A percentile compares a stretch with the other conserved stretches of the same genome.
phyloP scores from a whole-genome alignment of 805 yeast genomes.

The Myxozyma nipponensis region DNA sequence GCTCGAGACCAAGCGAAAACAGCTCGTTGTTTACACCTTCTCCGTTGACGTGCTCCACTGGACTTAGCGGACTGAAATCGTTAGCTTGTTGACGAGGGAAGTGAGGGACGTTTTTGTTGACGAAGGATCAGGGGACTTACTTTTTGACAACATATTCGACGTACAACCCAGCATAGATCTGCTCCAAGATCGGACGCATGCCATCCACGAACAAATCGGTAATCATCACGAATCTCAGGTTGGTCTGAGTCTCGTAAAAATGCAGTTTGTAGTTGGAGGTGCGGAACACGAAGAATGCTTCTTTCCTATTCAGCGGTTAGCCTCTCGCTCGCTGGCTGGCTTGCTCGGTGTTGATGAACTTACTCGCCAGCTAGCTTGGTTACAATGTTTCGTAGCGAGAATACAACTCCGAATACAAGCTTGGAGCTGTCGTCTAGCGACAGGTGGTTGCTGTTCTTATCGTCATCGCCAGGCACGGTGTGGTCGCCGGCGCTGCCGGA shows the following conservation, averaged over 20 bases:
- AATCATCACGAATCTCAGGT: constrained; percentile 67
- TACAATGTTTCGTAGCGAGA: constrained; percentile 72
- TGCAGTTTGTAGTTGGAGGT: constrained; percentile 79
- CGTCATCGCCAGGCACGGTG: constrained; percentile 10
- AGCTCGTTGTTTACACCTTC: constrained; percentile 53
- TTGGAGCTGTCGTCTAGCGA: constrained; percentile 65
- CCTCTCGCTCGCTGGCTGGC: constrained; percentile 31
- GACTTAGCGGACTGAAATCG: constrained; percentile 43
- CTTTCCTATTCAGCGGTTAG: constrained; percentile 41
- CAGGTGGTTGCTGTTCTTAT: neutral
- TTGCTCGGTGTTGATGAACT: constrained; percentile 15
- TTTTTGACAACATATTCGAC: constrained; percentile 61
- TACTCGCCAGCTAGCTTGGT: constrained; percentile 46
- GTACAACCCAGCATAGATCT: constrained; percentile 57
- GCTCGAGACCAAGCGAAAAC: constrained; percentile 56
- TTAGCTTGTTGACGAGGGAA: no score
- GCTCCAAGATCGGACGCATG: constrained; percentile 52
- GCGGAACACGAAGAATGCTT: constrained; percentile 36
- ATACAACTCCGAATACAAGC: constrained; percentile 78
- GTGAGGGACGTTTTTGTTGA: constrained; percentile 2
- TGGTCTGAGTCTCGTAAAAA: constrained; percentile 72
- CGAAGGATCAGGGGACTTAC: constrained; percentile 21
- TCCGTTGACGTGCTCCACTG: constrained; percentile 54
- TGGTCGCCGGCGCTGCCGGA: neutral
- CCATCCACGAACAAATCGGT: constrained; percentile 62